These are phyloP conservation scores for Zancudomyces culisetae DNA, from an alignment of 371 early-diverging fungal species.

Conservation along the genomic window DNA sequence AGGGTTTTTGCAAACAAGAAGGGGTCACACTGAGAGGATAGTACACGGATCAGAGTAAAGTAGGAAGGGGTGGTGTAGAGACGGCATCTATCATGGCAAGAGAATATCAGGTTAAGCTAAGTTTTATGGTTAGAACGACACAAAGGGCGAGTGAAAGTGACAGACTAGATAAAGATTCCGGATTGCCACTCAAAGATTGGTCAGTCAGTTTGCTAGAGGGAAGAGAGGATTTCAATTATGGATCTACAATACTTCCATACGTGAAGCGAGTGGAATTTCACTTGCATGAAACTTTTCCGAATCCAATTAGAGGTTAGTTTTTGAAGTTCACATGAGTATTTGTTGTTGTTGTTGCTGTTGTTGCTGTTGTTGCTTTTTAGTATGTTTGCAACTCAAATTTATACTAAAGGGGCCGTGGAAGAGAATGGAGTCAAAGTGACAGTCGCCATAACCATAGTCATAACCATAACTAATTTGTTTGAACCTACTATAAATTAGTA, in stretches of 20 bases:
- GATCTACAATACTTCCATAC: slow-evolving; percentile 1
- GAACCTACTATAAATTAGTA: neutral
- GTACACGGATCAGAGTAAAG: too few relatives aligned
- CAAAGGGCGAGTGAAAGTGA: neutral
- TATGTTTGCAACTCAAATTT: neutral
- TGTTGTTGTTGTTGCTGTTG: neutral
- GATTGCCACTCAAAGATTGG: neutral
- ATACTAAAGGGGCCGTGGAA: neutral
- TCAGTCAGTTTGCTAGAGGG: neutral
- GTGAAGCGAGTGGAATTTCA: slow-evolving; percentile 3
- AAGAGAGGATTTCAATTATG: neutral
- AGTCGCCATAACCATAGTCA: too few relatives aligned
- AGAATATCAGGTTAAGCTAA: neutral
- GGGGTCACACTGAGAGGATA: too few relatives aligned
- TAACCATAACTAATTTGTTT: neutral
- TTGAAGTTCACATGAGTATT: neutral
- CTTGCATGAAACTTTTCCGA: slow-evolving; percentile 4
- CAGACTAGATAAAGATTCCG: slow-evolving; percentile 1
- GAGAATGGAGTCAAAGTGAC: neutral
- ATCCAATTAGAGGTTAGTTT: neutral
- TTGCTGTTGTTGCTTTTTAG: neutral
- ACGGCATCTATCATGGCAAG: too few relatives aligned
- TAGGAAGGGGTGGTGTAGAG: too few relatives aligned
- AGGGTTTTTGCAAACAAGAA: too few relatives aligned
- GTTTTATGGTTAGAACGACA: neutral